A percentile compares a stretch with the other conserved stretches of the same genome.
Evolutionary conservation across 108 stramenopile species (phyloP).

Genomic region (Tribonema minus): DNA sequence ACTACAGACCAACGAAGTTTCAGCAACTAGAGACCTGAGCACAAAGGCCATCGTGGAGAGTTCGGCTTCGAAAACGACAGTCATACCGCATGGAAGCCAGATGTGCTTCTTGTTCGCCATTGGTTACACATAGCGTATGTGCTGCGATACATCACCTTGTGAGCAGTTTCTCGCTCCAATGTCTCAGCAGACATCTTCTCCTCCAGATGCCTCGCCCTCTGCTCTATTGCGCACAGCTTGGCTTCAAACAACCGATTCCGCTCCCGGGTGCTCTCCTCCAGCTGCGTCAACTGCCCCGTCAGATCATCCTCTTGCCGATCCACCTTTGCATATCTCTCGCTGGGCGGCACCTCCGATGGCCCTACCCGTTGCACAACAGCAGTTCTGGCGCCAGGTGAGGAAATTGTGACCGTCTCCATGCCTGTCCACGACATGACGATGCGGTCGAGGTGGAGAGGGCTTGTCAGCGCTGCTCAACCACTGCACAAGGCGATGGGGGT

Average conservation of each 20-base stretch:
- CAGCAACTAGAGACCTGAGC: too few species aligned
- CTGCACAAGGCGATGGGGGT: background rate
- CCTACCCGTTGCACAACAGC: conserved; percentile 4
- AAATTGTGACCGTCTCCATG: background rate
- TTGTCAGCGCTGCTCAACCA: background rate
- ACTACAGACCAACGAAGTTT: too few species aligned
- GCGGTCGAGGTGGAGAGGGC: background rate
- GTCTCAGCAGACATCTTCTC: too few species aligned
- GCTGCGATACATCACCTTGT: too few species aligned
- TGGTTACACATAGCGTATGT: too few species aligned
- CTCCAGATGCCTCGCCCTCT: conserved; percentile 5
- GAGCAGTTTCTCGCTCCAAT: too few species aligned
- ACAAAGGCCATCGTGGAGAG: too few species aligned
- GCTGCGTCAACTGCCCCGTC: conserved; percentile 21
- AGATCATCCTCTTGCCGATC: conserved; percentile 31
- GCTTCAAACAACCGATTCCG: conserved; percentile 34
- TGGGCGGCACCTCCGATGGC: conserved; percentile 16
- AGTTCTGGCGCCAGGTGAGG: background rate
- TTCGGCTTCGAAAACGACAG: too few species aligned
- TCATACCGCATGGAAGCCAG: too few species aligned
- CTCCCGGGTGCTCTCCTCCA: conserved; percentile 21
- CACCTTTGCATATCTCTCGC: conserved; percentile 17
- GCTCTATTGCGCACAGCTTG: conserved; percentile 28
- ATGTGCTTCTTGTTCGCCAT: too few species aligned
- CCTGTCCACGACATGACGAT: background rate